Conservation (phyloP, 2,329 filamentous ascomycete genomes). For the Cytospora chrysosperma region DNA sequence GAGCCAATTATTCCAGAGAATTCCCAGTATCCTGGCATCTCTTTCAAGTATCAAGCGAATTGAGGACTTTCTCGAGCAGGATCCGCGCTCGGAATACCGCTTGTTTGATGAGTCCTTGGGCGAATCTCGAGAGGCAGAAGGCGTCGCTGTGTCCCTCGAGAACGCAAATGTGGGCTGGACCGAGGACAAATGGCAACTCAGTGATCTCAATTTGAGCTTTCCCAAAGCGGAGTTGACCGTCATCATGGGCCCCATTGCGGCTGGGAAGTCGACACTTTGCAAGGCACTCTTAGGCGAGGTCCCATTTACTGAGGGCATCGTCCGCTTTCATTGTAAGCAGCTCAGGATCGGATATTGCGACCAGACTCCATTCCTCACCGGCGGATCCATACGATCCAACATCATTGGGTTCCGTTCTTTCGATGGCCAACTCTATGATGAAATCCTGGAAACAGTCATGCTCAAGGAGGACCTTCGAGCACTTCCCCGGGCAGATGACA, state of each 20-base stretch:
- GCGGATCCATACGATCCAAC: constrained; percentile 38
- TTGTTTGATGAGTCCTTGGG: not conserved
- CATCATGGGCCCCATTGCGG: constrained; percentile 39
- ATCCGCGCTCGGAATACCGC: constrained; percentile 18
- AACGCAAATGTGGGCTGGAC: constrained; percentile 31
- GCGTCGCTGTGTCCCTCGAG: constrained; percentile 12
- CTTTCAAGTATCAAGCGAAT: constrained; percentile 22
- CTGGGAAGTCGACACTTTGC: constrained; percentile 40
- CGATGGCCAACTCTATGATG: constrained; percentile 34
- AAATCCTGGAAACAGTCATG: constrained; percentile 37
- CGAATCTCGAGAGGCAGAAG: not conserved
- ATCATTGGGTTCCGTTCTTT: constrained; percentile 37
- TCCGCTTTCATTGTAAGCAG: not conserved
- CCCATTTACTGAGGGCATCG: constrained; percentile 11
- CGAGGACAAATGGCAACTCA: constrained; percentile 24
- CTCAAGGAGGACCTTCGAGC: constrained; percentile 34
- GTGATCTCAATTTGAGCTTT: constrained; percentile 27
- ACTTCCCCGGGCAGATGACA: constrained; percentile 38
- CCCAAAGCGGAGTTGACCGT: constrained; percentile 31
- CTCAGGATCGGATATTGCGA: constrained; percentile 34
- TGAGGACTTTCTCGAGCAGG: constrained; percentile 22
- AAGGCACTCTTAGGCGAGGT: constrained; percentile 36
- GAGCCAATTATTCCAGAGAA: constrained; percentile 25
- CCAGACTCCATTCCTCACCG: constrained; percentile 36
- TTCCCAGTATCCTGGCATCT: constrained; percentile 24